Base-by-base conservation (phyloP, 192 early-diverging fungal species). In the Martensiomyces pterosporus region DNA sequence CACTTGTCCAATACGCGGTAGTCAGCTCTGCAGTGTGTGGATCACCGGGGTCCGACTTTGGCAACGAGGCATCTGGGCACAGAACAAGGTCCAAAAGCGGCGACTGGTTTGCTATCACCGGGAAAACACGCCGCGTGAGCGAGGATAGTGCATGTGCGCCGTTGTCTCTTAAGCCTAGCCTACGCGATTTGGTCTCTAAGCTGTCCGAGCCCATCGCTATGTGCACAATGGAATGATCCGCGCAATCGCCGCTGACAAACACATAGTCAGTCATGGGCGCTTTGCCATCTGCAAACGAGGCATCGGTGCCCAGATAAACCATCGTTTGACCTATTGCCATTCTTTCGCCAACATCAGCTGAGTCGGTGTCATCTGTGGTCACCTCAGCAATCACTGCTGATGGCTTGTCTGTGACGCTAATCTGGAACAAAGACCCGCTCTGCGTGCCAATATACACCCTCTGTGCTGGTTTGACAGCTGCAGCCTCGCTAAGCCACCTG, bases 161-260 rank as follows among this genome's bases (percentile, higher is more conserved):
- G n/a, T n/a, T n/a, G n/a, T n/a, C n/a, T n/a, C n/a, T n/a, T n/a
- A n/a, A n/a, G n/a, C n/a, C n/a, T n/a, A n/a, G n/a, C n/a, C n/a
- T n/a, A n/a, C n/a, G n/a, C n/a, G n/a, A n/a, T n/a, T n/a, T n/a
- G n/a, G n/a, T n/a, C n/a, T n/a, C n/a, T n/a, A n/a, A n/a, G n/a
- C n/a, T n/a, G n/a, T n/a, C n/a, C n/a, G n/a, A n/a, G n/a, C n/a
- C 5, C 29, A 12, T 32, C 6, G 29, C 5, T 32, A 32, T 32
- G 6, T 32, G 25, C n/a, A 63, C 29, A 17, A 71, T 52, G 4
- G 51, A n/a, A 24, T 55, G 47, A 43, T 63, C 56, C 0, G 48
- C 26, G 24, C 67, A 59, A 15, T 71, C 53, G 17, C 67, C 60
- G 21, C 52, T 43, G 12, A 47, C 43, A 39, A 71, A 52, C 42